Conservation (phyloP, 139 green algal species). For the Ettlia oleoabundans region DNA sequence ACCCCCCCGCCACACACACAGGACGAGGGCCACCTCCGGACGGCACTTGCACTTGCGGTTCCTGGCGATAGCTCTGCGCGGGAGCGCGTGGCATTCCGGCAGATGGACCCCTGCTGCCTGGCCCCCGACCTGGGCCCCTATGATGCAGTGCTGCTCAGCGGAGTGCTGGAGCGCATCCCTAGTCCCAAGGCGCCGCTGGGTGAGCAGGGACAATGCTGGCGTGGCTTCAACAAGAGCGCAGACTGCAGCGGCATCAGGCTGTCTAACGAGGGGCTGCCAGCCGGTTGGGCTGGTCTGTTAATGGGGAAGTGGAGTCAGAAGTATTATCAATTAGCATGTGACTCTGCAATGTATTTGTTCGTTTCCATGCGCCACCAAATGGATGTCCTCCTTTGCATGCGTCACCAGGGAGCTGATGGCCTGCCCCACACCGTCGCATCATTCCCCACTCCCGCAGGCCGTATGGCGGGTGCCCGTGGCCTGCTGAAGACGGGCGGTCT, state of each 20-base stretch:
- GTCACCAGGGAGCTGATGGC: too few relatives aligned
- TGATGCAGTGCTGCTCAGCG: constrained; percentile 46
- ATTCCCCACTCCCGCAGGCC: constrained; percentile 2
- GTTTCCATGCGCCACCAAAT: too few relatives aligned
- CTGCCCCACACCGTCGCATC: too few relatives aligned
- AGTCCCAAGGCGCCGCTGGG: constrained; percentile 45
- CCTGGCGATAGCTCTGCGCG: not conserved
- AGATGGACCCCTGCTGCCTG: constrained; percentile 49
- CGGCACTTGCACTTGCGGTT: constrained; percentile 9
- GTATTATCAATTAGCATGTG: too few relatives aligned
- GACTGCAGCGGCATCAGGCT: too few relatives aligned
- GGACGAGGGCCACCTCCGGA: constrained; percentile 34
- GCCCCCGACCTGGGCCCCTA: constrained; percentile 41
- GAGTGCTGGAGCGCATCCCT: constrained; percentile 42
- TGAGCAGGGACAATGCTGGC: constrained; percentile 9
- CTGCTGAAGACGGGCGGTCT: constrained; percentile 46
- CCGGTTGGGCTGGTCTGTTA: too few relatives aligned
- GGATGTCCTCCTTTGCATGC: too few relatives aligned
- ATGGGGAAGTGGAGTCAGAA: too few relatives aligned
- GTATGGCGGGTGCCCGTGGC: constrained; percentile 30
- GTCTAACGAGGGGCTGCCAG: too few relatives aligned
- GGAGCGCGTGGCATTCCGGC: constrained; percentile 36
- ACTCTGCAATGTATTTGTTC: too few relatives aligned
- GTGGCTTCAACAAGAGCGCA: not conserved
- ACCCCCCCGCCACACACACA: too few relatives aligned